A percentile compares a stretch with the other conserved stretches of the same genome.
Evolutionary conservation across 1,284 basidiomycete genomes (phyloP).

Genomic region (Jaminaea rosea): DNA sequence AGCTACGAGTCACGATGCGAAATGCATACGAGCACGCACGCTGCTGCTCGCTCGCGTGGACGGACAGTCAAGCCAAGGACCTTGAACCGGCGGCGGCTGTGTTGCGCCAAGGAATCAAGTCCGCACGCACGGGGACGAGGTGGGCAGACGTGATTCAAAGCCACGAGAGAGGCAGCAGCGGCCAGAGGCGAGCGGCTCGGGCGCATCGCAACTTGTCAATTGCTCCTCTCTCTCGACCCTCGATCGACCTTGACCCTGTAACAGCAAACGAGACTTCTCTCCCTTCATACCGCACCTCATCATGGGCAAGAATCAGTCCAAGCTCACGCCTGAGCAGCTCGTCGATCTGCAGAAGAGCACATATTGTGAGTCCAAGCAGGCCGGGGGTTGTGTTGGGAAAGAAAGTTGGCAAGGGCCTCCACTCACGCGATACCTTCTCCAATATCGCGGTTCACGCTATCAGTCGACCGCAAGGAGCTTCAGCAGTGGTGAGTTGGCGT

Average conservation of each 20-base stretch:
- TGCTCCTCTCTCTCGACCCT: no score
- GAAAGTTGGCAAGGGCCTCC: background rate
- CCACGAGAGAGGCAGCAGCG: no score
- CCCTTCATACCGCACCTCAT: constrained; percentile 7
- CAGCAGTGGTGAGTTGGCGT: constrained; percentile 71
- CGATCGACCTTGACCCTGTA: no score
- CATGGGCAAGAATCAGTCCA: constrained; percentile 93
- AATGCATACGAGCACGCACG: background rate
- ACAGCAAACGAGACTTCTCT: no score
- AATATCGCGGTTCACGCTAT: background rate
- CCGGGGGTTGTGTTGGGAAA: background rate
- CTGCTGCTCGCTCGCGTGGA: background rate
- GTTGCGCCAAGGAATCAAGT: no score
- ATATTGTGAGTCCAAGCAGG: constrained; percentile 63
- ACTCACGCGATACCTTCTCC: constrained; percentile 9
- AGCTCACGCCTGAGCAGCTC: constrained; percentile 89
- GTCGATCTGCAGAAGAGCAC: constrained; percentile 95
- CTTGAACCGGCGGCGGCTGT: no score
- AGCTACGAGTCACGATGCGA: no score
- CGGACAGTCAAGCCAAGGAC: no score
- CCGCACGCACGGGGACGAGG: no score
- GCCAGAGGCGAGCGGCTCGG: no score
- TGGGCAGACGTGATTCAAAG: no score
- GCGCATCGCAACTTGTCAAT: no score
- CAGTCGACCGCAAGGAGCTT: constrained; percentile 98